Conservation (phyloP, 2,329 filamentous ascomycete genomes). For the Microdochium nivale region DNA sequence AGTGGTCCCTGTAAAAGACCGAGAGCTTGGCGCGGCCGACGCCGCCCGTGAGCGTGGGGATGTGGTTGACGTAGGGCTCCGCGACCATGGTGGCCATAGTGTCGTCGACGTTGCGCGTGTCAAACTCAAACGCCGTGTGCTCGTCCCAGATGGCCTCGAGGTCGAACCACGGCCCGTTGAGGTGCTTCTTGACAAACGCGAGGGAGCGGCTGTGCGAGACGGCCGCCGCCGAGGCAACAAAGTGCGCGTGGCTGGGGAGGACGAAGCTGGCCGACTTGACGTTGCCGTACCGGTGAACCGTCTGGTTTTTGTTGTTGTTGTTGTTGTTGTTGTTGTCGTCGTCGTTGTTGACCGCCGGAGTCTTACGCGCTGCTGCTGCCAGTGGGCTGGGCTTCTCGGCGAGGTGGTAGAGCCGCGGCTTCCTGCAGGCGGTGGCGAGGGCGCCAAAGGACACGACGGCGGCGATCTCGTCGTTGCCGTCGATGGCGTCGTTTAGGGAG, state of each 20-base stretch:
- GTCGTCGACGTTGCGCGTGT: slow-evolving; percentile 55
- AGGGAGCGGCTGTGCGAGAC: slow-evolving; percentile 60
- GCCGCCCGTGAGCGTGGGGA: slow-evolving; percentile 64
- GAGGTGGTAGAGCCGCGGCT: slow-evolving; percentile 6
- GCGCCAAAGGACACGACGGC: slow-evolving; percentile 9
- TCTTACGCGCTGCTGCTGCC: slow-evolving; percentile 6
- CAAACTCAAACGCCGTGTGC: slow-evolving; percentile 66
- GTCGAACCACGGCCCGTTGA: slow-evolving; percentile 61
- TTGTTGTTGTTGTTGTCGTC: too few relatives aligned
- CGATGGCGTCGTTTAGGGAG: slow-evolving; percentile 9
- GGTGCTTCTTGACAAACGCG: slow-evolving; percentile 52
- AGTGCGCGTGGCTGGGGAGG: slow-evolving; percentile 39
- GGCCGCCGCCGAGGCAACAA: slow-evolving; percentile 43
- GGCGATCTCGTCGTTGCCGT: slow-evolving; percentile 11
- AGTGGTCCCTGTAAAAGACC: slow-evolving; percentile 63
- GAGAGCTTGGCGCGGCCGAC: slow-evolving; percentile 56
- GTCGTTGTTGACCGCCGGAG: slow-evolving; percentile 6
- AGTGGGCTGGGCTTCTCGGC: slow-evolving; percentile 2
- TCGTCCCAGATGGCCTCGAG: slow-evolving; percentile 74
- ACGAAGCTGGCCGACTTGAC: slow-evolving; percentile 32
- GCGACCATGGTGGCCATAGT: slow-evolving; percentile 79
- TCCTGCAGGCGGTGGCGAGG: neutral
- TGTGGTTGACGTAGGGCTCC: slow-evolving; percentile 71
- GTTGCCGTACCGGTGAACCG: slow-evolving; percentile 34
- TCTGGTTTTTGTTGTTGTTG: too few relatives aligned